Evolutionary conservation across 345 rosid genomes (phyloP), one percentile per base, ranked within the genome.

Genomic region (Salix exigua): DNA sequence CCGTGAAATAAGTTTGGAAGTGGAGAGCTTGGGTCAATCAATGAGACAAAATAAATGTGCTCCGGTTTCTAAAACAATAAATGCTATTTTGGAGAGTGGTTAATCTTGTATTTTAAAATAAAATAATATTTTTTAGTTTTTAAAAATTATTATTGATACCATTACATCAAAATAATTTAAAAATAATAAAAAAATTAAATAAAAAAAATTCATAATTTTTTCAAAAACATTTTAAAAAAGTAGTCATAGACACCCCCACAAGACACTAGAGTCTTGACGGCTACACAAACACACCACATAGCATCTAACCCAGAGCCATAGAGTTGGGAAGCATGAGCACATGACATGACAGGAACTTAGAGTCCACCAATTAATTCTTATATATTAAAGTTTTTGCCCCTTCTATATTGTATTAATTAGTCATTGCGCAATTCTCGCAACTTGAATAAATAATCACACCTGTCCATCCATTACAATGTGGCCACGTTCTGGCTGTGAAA

Each of bases 11-110:
- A 65, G 70, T 46, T 44, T n/a, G 55, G 23, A 31, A 26, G 46
- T n/a, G 23, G 16, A 67, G 63, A 68, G 4, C 37, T 75, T 30
- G 37, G 80, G 89, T 79, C 83, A 82, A 82, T 85, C 40, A 83
- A 85, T 79, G 83, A 77, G 88, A 85, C 88, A 84, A 85, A 72
- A 76, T 31, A 61, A 82, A 78, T 84, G 80, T 81, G 86, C 77
- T 68, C 81, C 73, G 75, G 79, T 82, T 85, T 73, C 77, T 73
- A 62, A 71, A 53, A 31, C 33, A 31, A 31, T 31, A 31, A 31
- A 31, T 31, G 33, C 33, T 31, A 3, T 4, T 31, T 31, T 31
- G 5, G 33, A 31, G 4, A 31, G 33, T n/a, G n/a, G n/a, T 31
- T 3, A 0, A 31, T 31, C 0, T 3, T 4, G 5, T 31, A 3